phyloP scores from a whole-genome alignment of 1,284 basidiomycete genomes.

The Ceratobasidium sp. region DNA sequence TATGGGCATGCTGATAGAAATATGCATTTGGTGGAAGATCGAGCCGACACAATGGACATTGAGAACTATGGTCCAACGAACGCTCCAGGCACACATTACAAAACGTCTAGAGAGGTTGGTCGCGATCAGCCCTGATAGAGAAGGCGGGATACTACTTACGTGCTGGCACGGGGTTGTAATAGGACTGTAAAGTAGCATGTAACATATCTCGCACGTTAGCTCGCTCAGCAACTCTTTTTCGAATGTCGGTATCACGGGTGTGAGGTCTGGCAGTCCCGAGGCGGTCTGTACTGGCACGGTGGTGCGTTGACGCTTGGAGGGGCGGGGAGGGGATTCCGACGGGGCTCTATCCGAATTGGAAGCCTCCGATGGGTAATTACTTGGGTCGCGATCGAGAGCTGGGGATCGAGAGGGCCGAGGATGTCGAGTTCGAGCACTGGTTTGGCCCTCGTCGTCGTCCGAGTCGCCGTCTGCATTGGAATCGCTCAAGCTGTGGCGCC shows the following conservation, averaged over 20 bases:
- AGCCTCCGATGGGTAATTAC: not conserved
- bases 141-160: constrained; percentile 57
- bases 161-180: constrained; percentile 94
- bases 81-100: constrained; percentile 82
- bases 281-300: constrained; percentile 11
- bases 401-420: constrained; percentile 15
- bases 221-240: constrained; percentile 75
- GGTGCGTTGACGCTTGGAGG: constrained; percentile 43
- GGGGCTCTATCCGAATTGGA: constrained; percentile 12
- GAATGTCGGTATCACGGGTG: constrained; percentile 53
- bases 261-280: constrained; percentile 15
- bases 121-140: not conserved
- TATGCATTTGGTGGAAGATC: constrained; percentile 77
- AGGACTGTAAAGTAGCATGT: constrained; percentile 81
- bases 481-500: not conserved
- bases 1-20: constrained; percentile 73
- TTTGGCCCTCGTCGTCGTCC: not conserved
- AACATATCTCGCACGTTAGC: constrained; percentile 90
- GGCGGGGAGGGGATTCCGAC: constrained; percentile 40
- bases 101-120: constrained; percentile 69
- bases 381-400: constrained; percentile 13
- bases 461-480: constrained; percentile 21
- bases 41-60: constrained; percentile 69
- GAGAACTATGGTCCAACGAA: not conserved
- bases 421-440: constrained; percentile 7